A percentile compares a stretch with the other conserved stretches of the same genome.
These are phyloP conservation scores for Chaetomium sp. DNA, from an alignment of 2,329 filamentous ascomycete genomes.

Conservation along the genomic window DNA sequence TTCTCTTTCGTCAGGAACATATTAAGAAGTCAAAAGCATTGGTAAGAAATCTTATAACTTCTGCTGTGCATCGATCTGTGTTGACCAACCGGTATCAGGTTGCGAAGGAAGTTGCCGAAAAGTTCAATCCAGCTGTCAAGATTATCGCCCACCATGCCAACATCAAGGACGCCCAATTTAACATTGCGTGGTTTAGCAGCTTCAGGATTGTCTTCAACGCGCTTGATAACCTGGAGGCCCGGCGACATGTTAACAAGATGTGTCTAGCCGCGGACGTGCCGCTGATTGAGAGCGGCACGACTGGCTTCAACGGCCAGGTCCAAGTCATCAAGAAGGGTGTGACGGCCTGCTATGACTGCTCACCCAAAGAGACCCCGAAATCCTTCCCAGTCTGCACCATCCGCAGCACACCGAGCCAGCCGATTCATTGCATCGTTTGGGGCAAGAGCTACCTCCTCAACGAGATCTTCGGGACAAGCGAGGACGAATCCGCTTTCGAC, in stretches of 20 bases:
- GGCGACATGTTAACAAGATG: constrained; percentile 96
- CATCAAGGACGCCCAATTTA: constrained; percentile 85
- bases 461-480: constrained; percentile 87
- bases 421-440: constrained; percentile 99
- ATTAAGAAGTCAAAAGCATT: constrained; percentile 96
- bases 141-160: constrained; percentile 89
- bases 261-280: constrained; percentile 86
- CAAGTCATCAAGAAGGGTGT: constrained; percentile 90
- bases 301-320: constrained; percentile 95
- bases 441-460: constrained; percentile 93
- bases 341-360: constrained; percentile 96
- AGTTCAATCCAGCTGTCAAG: constrained; percentile 82
- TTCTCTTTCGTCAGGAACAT: constrained; percentile 91
- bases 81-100: constrained; percentile 48
- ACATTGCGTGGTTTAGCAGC: constrained; percentile 75
- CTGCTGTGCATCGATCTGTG: not conserved
- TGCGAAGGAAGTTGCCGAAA: constrained; percentile 82
- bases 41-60: constrained; percentile 46
- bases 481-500: constrained; percentile 78
- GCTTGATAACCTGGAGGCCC: constrained; percentile 87
- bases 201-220: constrained; percentile 94
- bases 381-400: constrained; percentile 96
- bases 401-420: constrained; percentile 88
- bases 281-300: constrained; percentile 92
- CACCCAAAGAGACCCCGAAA: constrained; percentile 81